Conservation (phyloP, 371 early-diverging fungal genomes). For the Polyrhizophydium stewartii region DNA sequence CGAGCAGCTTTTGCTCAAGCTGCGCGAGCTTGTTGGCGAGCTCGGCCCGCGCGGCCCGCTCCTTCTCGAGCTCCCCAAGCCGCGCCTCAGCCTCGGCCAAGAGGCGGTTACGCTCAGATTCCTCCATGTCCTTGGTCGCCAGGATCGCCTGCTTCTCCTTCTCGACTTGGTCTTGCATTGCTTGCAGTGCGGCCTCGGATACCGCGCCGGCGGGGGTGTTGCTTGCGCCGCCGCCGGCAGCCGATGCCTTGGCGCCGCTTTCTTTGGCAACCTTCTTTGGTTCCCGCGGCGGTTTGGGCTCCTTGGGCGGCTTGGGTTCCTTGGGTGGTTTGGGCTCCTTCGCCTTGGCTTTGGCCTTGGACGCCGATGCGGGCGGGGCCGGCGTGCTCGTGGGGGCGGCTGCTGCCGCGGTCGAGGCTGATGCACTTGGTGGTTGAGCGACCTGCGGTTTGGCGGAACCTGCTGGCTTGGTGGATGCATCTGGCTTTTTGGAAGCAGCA, state of each 20-base stretch:
- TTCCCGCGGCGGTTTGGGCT: slow-evolving; percentile 7
- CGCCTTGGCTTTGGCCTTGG: neutral
- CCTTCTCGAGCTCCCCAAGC: slow-evolving; percentile 42
- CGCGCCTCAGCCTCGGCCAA: slow-evolving; percentile 37
- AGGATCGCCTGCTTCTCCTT: slow-evolving; percentile 43
- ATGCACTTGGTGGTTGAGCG: neutral
- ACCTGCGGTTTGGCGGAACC: neutral
- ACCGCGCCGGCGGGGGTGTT: slow-evolving; percentile 7
- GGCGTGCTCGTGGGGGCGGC: neutral
- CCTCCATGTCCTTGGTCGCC: slow-evolving; percentile 44
- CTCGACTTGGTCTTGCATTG: slow-evolving; percentile 44
- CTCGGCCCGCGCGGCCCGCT: slow-evolving; percentile 32
- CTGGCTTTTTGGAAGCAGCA: neutral
- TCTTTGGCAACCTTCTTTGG: slow-evolving; percentile 3
- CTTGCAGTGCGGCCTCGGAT: slow-evolving; percentile 31
- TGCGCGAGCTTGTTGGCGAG: slow-evolving; percentile 41
- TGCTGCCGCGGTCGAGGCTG: neutral
- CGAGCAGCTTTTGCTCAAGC: slow-evolving; percentile 47
- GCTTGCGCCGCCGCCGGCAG: neutral
- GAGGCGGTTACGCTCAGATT: slow-evolving; percentile 40
- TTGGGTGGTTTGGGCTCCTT: slow-evolving; percentile 4
- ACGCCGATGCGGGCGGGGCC: slow-evolving; percentile 1
- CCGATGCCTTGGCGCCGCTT: neutral
- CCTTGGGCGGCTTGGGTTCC: slow-evolving; percentile 1
- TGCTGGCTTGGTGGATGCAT: neutral